phyloP scores from a whole-genome alignment of 306 rosid species.

The Lagenaria siceraria region DNA sequence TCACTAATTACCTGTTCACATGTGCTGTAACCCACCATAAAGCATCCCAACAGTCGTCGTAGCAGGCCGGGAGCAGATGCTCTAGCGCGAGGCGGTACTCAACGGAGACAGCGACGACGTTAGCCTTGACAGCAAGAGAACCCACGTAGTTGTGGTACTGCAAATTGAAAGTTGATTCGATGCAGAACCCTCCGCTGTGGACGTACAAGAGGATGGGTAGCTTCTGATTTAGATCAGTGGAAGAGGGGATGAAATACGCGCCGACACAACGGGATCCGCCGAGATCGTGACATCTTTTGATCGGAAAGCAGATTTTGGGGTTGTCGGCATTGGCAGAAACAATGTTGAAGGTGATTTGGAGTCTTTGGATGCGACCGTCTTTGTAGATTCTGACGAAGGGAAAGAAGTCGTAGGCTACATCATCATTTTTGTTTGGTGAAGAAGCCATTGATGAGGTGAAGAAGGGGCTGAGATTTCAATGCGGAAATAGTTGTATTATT shows the following conservation, averaged over 20 bases:
- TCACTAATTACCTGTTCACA: not conserved
- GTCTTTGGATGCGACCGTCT: slow-evolving; percentile 14
- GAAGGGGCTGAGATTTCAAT: too few species aligned
- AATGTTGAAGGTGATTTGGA: not conserved
- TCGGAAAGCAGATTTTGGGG: not conserved
- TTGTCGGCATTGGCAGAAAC: slow-evolving; percentile 19
- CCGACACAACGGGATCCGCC: slow-evolving; percentile 17
- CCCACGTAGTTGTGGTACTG: slow-evolving; percentile 11
- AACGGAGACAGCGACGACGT: slow-evolving; percentile 26
- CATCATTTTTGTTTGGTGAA: not conserved
- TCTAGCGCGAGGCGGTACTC: slow-evolving; percentile 26
- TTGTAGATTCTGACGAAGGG: slow-evolving; percentile 21
- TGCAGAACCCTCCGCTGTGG: slow-evolving; percentile 31
- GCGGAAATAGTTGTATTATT: too few species aligned
- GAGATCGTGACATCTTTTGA: slow-evolving; percentile 25
- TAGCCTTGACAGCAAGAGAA: slow-evolving; percentile 7
- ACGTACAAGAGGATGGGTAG: slow-evolving; percentile 21
- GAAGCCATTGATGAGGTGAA: slow-evolving; percentile 4
- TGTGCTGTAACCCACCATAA: slow-evolving; percentile 36
- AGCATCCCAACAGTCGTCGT: slow-evolving; percentile 37
- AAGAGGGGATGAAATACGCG: slow-evolving; percentile 21
- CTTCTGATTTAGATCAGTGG: not conserved
- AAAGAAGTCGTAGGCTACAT: slow-evolving; percentile 10
- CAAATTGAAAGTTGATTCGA: slow-evolving; percentile 21
- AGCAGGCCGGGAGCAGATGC: slow-evolving; percentile 25